Percentiles rank a stretch among this genome's conserved stretches.
phyloP scores from a whole-genome alignment of 331 rosid species.

The Prunus yedoensis region DNA sequence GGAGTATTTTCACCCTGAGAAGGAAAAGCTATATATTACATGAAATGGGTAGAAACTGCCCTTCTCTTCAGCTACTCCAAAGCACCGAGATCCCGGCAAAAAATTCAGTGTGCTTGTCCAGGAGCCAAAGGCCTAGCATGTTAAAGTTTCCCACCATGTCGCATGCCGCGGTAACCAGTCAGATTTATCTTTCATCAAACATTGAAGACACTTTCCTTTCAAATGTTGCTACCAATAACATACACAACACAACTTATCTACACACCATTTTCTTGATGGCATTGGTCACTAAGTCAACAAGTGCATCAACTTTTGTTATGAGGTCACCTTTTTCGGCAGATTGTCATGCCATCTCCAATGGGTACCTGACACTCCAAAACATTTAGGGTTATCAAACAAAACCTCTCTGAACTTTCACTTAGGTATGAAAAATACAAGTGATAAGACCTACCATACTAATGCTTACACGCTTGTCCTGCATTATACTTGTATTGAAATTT shows the following conservation, averaged over 20 bases:
- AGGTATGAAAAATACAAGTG: background rate
- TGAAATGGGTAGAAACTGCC: background rate
- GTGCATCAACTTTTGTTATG: background rate
- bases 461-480: constrained; percentile 78
- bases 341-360: constrained; percentile 95
- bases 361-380: constrained; percentile 64
- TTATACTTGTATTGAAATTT: constrained; percentile 53
- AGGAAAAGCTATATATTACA: background rate
- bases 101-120: background rate
- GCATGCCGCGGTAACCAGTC: background rate
- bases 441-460: constrained; percentile 68
- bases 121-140: background rate
- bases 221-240: background rate
- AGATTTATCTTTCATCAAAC: background rate
- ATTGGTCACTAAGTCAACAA: background rate
- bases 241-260: background rate
- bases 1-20: too few relatives aligned
- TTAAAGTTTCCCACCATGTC: background rate
- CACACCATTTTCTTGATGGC: background rate
- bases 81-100: background rate
- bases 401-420: background rate
- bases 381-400: constrained; percentile 11
- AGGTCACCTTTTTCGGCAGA: constrained; percentile 68
- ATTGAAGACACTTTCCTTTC: background rate
- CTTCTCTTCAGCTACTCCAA: constrained; percentile 1